Base-by-base conservation (phyloP, 2,329 filamentous ascomycete genomes). In the Xylariaceae sp. region DNA sequence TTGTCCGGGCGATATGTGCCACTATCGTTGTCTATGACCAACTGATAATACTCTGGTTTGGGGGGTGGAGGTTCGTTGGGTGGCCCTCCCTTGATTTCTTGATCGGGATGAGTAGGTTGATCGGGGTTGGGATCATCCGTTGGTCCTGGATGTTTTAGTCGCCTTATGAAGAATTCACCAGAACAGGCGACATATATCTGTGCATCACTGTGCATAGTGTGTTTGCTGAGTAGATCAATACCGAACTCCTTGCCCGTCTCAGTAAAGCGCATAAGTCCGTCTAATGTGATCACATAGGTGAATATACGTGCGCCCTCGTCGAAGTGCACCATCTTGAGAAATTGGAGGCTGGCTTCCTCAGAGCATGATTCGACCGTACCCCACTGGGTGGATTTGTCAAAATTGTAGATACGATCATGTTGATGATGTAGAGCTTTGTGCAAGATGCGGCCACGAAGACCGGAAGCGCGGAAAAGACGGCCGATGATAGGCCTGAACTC, bases 201-300 rank as follows among this genome's bases (percentile, higher is more conserved):
- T 2, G 95, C 91, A 64, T 96, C 85, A 54, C 88, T 92, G 69
- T 97, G 92, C 89, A 97, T 95, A 33, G 89, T 95, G 66, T 97
- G 92, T 65, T 97, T 97, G 65, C 85, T 90, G 58, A 97, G 69
- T 65, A 96, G 74, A 67, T 96, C 92, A 58, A 97, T 89, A 42
- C 91, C 89, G 48, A 96, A 96, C 59, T 96, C 91, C 58, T 93
- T 93, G 22, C 92, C 92, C 0, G 92, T 97, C 66, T 96, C 92
- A 1, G 92, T 96, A 67, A 96, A 96, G 37, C 90, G 85, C 61
- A 94, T 79, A 42, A 92, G 75, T 5, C 85, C 86, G 60, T 97
- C 92, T 6, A 96, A 76, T 0, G 89, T 95, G 19, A 97, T 72
- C 21, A 96, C 85, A 57, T 96, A 97, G 19, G 92, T 97, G 61